Conservation (phyloP, 352 stramenopile genomes). For the Pilasporangium apinafurcum region DNA sequence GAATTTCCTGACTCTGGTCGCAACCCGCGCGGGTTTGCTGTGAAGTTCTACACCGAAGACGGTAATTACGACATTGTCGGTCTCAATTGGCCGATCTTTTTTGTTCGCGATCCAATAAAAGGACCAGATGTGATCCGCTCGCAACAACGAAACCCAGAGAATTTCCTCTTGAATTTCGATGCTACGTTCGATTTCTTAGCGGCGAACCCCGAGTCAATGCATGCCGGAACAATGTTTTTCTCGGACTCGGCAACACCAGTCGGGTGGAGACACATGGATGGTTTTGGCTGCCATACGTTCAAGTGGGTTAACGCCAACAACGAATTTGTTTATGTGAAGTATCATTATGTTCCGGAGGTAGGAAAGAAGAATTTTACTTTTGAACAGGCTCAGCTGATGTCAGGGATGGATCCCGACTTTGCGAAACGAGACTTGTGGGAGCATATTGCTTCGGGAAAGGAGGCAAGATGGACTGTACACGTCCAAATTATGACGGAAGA, state of each 20-base stretch:
- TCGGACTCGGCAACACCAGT: conserved; percentile 83
- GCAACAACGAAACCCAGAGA: conserved; percentile 85
- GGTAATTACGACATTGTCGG: conserved; percentile 91
- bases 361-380: conserved; percentile 83
- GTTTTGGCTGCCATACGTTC: conserved; percentile 91
- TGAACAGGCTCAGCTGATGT: conserved; percentile 61
- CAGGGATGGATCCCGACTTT: conserved; percentile 78
- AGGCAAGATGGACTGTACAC: conserved; percentile 83
- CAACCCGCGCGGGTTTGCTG: conserved; percentile 85
- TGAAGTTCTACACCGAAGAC: conserved; percentile 93
- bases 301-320: conserved; percentile 80
- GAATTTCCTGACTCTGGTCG: conserved; percentile 78
- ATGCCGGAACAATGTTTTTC: conserved; percentile 87
- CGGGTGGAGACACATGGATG: conserved; percentile 88
- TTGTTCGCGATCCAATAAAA: conserved; percentile 87
- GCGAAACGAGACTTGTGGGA: conserved; percentile 90
- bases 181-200: conserved; percentile 90
- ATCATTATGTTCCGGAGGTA: conserved; percentile 90
- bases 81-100: conserved; percentile 93
- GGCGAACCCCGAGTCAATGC: conserved; percentile 79
- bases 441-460: conserved; percentile 74
- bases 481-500: conserved; percentile 89
- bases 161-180: conserved; percentile 74
- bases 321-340: conserved; percentile 87
- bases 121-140: conserved; percentile 91